Evolutionary conservation across 768 basidiomycete species (phyloP).

Genomic region (Leccinum barrowsii): DNA sequence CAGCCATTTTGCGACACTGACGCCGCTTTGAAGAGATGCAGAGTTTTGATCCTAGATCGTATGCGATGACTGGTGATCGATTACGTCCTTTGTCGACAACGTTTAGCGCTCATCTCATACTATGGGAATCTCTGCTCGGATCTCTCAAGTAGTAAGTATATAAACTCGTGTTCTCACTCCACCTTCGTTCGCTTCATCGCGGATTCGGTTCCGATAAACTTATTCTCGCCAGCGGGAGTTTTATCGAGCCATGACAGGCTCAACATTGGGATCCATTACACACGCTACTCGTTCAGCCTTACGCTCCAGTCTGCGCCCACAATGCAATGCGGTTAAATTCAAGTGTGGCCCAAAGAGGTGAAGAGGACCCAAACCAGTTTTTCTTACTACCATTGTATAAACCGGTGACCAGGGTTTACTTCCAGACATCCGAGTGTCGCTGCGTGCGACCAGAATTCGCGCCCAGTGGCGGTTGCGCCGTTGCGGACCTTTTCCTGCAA

Average conservation of each 20-base stretch:
- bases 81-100: background rate
- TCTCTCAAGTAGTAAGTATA: background rate
- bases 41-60: background rate
- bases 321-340: background rate
- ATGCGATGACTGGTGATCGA: background rate
- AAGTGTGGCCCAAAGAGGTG: background rate
- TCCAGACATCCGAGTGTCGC: background rate
- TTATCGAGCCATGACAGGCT: background rate
- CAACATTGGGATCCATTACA: background rate
- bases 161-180: background rate
- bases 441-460: background rate
- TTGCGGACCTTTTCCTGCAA: conserved; percentile 6
- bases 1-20: background rate
- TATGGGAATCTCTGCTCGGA: background rate
- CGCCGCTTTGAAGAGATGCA: background rate
- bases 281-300: background rate
- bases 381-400: background rate
- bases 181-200: background rate
- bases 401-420: background rate
- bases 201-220: background rate
- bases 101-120: background rate
- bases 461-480: background rate
- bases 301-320: background rate
- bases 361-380: background rate
- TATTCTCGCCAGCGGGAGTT: background rate